phyloP scores from a whole-genome alignment of 2,329 filamentous ascomycete species.

The Periglandula ipomoeae region DNA sequence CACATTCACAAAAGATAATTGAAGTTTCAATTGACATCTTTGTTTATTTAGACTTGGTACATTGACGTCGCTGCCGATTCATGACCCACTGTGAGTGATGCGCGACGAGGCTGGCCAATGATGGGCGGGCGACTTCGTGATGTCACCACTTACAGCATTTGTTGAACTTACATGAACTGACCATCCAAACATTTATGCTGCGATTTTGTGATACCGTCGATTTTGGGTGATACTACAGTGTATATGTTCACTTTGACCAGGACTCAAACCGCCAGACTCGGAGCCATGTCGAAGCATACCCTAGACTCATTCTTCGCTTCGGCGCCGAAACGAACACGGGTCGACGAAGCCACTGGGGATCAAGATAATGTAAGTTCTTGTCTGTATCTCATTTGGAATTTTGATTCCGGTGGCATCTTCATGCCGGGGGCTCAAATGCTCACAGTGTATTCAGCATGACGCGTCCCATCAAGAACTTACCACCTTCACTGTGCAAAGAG shows the following conservation, averaged over 20 bases:
- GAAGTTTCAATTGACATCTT: too few species aligned
- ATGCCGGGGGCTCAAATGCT: neutral
- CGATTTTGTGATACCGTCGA: too few species aligned
- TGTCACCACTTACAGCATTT: conserved; percentile 3
- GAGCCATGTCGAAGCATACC: conserved; percentile 36
- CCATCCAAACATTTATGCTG: too few species aligned
- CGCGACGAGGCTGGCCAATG: neutral
- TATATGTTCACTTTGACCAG: too few species aligned
- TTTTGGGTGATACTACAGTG: too few species aligned
- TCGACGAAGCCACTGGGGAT: neutral
- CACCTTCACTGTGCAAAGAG: conserved; percentile 27
- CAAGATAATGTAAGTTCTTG: conserved; percentile 1
- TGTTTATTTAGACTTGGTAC: too few species aligned
- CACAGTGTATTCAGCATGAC: neutral
- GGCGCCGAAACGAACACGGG: conserved; percentile 15
- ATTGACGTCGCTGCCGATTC: too few species aligned
- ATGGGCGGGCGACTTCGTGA: neutral
- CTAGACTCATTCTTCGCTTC: conserved; percentile 57
- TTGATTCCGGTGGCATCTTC: neutral
- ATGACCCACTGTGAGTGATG: neutral
- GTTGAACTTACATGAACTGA: neutral
- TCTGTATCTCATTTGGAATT: rapidly evolving
- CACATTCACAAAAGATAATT: too few species aligned
- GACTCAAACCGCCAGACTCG: too few species aligned
- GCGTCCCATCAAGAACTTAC: conserved; percentile 33